Percentiles rank a stretch among this genome's conserved stretches.
Conservation (phyloP, 2,329 filamentous ascomycete species). For the Aspergillus eucalypticola region DNA sequence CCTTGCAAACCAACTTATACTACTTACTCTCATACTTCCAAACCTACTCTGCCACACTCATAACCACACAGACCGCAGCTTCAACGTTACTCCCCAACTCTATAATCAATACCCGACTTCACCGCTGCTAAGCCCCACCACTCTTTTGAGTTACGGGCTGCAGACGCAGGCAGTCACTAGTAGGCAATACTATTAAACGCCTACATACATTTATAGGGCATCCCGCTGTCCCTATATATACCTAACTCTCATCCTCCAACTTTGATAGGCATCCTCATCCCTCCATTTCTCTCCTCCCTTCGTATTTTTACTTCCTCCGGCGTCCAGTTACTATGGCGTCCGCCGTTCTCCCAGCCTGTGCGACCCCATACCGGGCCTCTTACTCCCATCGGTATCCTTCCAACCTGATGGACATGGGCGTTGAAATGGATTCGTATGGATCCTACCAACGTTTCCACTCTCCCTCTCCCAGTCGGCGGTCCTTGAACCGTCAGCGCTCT, state of each 20-base stretch:
- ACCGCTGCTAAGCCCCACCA: slow-evolving; percentile 15
- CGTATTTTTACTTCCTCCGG: not conserved
- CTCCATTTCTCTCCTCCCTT: not conserved
- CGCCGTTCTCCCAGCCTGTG: slow-evolving; percentile 23
- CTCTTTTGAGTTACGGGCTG: slow-evolving; percentile 10
- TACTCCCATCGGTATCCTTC: slow-evolving; percentile 23
- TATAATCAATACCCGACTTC: slow-evolving; percentile 11
- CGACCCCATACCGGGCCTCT: slow-evolving; percentile 21
- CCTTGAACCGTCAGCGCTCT: slow-evolving; percentile 20
- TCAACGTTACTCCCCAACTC: not conserved
- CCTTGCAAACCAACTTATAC: not conserved
- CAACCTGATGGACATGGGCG: slow-evolving; percentile 21
- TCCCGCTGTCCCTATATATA: slow-evolving; percentile 2
- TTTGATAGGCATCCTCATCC: not conserved
- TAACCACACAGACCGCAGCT: not conserved
- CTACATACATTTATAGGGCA: slow-evolving; percentile 19
- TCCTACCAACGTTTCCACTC: slow-evolving; percentile 32
- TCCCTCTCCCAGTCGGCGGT: slow-evolving; percentile 23
- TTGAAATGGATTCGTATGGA: slow-evolving; percentile 22
- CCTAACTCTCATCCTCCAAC: not conserved
- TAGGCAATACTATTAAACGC: slow-evolving; percentile 17
- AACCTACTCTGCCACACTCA: not conserved
- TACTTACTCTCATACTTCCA: not conserved
- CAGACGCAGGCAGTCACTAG: slow-evolving; percentile 22
- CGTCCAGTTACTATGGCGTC: slow-evolving; percentile 14